Percentiles rank a stretch among this genome's conserved stretches.
phyloP scores from a whole-genome alignment of 768 basidiomycete genomes.

The Lactarius akahatsu region DNA sequence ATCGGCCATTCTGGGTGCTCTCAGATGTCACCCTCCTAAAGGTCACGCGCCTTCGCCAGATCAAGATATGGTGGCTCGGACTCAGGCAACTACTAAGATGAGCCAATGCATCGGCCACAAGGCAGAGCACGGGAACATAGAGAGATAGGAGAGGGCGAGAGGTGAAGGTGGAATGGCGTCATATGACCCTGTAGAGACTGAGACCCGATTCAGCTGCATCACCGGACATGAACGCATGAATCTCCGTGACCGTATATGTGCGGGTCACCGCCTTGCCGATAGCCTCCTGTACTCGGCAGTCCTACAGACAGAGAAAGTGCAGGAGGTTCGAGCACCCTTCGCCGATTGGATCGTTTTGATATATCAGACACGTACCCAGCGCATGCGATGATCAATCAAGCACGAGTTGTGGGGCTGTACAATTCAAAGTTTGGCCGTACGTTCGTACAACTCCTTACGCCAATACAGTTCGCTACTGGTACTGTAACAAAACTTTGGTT shows the following conservation, averaged over 20 bases:
- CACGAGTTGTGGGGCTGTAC: neutral
- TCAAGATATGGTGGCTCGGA: conserved; percentile 3
- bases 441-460: neutral
- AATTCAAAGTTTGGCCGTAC: neutral
- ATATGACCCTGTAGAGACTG: too few species aligned
- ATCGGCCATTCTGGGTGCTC: conserved; percentile 9
- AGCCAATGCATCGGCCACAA: neutral
- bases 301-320: neutral
- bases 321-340: neutral
- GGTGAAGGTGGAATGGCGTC: too few species aligned
- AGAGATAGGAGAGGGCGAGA: neutral
- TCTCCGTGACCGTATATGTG: neutral
- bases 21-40: conserved; percentile 1
- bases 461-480: neutral
- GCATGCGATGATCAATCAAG: neutral
- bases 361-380: neutral
- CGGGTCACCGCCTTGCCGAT: neutral
- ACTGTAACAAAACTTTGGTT: neutral
- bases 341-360: neutral
- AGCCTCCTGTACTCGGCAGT: neutral
- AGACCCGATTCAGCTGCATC: neutral
- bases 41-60: conserved; percentile 9
- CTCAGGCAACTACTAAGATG: neutral
- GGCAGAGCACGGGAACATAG: neutral
- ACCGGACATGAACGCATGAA: neutral